Evolutionary conservation across 257 asterid genomes (phyloP).

Genomic region (Solanum peruvianum): DNA sequence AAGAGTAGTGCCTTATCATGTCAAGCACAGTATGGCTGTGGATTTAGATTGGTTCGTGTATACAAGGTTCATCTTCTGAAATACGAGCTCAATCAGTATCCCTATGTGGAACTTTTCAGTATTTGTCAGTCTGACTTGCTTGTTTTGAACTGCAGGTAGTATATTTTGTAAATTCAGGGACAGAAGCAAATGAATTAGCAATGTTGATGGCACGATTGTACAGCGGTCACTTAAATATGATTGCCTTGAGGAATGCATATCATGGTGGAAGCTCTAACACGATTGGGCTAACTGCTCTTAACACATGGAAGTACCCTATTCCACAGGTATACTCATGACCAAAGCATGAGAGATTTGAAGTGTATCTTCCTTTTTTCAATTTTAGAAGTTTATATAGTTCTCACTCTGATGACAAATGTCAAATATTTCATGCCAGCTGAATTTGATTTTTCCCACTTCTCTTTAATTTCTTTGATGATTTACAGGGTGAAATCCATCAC

Average conservation of each 20-base stretch:
- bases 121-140: not conserved
- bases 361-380: not conserved
- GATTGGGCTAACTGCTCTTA: conserved; percentile 80
- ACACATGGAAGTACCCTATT: conserved; percentile 88
- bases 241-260: conserved; percentile 88
- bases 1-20: not conserved
- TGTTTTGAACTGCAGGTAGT: conserved; percentile 55
- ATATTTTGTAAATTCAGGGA: conserved; percentile 90
- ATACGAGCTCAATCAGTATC: not conserved
- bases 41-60: not conserved
- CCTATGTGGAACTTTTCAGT: not conserved
- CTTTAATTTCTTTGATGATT: not conserved
- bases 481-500: conserved; percentile 93
- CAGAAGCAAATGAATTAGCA: conserved; percentile 95
- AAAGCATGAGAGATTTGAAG: not conserved
- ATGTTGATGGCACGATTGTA: conserved; percentile 89
- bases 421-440: not conserved
- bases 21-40: not conserved
- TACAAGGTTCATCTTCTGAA: not conserved
- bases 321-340: conserved; percentile 56
- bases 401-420: not conserved
- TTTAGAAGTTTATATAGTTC: not conserved
- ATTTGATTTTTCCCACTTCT: not conserved
- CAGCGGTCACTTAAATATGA: conserved; percentile 72
- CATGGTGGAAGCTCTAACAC: conserved; percentile 94